phyloP scores from a whole-genome alignment of 139 green algal species.

The Spirogloea muscicola region DNA sequence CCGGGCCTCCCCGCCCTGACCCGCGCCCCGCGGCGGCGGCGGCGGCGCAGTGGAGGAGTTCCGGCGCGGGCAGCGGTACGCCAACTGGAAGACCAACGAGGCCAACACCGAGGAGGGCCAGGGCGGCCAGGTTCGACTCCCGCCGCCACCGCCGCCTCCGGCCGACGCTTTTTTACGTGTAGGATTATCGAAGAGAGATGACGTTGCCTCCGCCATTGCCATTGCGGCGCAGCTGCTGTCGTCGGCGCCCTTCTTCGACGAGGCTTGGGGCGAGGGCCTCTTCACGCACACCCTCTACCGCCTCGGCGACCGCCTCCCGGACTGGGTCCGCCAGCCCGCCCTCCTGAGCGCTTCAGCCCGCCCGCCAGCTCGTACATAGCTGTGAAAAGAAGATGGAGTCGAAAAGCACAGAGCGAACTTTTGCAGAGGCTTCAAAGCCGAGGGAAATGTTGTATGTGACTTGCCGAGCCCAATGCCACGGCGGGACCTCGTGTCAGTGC shows the following conservation, averaged over 20 bases:
- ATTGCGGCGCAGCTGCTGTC: constrained; percentile 19
- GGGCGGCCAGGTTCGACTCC: no score
- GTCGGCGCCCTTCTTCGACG: constrained; percentile 16
- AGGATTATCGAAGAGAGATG: no score
- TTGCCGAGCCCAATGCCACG: no score
- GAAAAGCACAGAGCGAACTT: not conserved
- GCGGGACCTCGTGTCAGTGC: no score
- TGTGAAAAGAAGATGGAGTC: not conserved
- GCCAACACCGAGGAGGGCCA: constrained; percentile 10
- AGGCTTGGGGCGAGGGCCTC: constrained; percentile 9
- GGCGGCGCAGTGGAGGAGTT: constrained; percentile 27
- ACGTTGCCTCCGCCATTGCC: no score
- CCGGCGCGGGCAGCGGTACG: constrained; percentile 16
- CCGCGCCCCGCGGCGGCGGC: no score
- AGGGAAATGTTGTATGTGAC: not conserved
- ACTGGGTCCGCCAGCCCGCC: constrained; percentile 1
- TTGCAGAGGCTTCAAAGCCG: not conserved
- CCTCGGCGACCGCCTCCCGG: constrained; percentile 18
- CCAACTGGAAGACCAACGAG: constrained; percentile 41
- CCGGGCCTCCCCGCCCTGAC: no score
- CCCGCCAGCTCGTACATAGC: not conserved
- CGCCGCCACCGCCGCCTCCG: no score
- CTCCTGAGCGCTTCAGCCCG: not conserved
- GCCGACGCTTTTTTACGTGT: no score
- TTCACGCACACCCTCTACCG: constrained; percentile 29